A percentile compares a stretch with the other conserved stretches of the same genome.
phyloP scores from a whole-genome alignment of 495 filamentous ascomycete species.

The Darksidea phi region DNA sequence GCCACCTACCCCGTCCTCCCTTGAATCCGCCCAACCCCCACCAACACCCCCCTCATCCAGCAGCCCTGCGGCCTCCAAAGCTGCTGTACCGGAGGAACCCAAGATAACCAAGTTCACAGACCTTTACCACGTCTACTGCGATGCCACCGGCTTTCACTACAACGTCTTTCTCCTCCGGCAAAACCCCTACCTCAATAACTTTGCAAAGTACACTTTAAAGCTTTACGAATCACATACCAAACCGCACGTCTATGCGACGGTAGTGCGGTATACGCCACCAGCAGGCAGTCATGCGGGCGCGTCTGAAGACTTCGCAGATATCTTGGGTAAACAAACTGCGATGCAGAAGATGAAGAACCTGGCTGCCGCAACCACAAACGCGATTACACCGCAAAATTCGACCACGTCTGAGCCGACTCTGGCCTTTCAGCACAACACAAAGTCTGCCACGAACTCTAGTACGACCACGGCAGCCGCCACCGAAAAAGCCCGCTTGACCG shows the following conservation, averaged over 20 bases:
- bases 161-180: constrained; percentile 50
- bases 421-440: too few species aligned
- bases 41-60: not conserved
- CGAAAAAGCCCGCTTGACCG: not conserved
- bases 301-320: too few species aligned
- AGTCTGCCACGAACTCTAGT: too few species aligned
- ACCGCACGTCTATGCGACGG: constrained; percentile 49
- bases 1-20: too few species aligned
- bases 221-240: constrained; percentile 52
- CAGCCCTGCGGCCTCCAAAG: not conserved
- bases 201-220: constrained; percentile 45
- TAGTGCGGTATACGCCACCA: constrained; percentile 32
- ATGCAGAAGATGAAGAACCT: not conserved
- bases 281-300: too few species aligned
- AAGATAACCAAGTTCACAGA: constrained; percentile 37
- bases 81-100: not conserved
- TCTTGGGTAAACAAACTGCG: too few species aligned
- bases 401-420: too few species aligned
- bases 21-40: too few species aligned
- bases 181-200: constrained; percentile 43
- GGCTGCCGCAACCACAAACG: constrained; percentile 6
- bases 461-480: not conserved
- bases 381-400: too few species aligned
- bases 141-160: constrained; percentile 51
- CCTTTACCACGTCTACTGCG: constrained; percentile 51